A percentile compares a stretch with the other conserved stretches of the same genome.
Conservation (phyloP, 2,329 filamentous ascomycete species). For the Aspergillus sp. region DNA sequence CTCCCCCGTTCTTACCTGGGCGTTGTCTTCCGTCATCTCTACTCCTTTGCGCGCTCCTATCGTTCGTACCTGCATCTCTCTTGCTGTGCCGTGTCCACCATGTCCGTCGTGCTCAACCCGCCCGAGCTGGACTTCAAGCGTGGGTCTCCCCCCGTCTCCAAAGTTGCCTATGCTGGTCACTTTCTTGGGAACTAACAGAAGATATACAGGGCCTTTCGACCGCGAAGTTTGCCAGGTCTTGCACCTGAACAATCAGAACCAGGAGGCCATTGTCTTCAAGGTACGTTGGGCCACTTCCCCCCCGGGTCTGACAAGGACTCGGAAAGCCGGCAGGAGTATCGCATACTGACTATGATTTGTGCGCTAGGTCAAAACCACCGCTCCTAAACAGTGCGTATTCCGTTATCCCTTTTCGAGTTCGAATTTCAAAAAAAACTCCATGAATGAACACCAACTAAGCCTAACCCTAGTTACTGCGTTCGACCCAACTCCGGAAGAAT, state of each 20-base stretch:
- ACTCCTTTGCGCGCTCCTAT: neutral
- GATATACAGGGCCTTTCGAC: constrained; percentile 54
- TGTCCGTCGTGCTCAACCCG: constrained; percentile 94
- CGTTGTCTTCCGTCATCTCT: constrained; percentile 1
- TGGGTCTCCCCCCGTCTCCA: constrained; percentile 37
- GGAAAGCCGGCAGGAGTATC: constrained; percentile 6
- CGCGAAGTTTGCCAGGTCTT: constrained; percentile 60
- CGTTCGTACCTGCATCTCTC: constrained; percentile 8
- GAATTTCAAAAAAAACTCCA: no score
- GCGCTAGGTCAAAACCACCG: constrained; percentile 90
- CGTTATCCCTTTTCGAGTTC: neutral
- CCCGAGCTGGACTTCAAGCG: constrained; percentile 89
- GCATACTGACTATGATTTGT: constrained; percentile 19
- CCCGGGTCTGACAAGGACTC: neutral
- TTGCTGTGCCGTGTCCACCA: constrained; percentile 42
- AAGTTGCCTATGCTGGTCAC: constrained; percentile 2
- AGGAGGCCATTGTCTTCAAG: constrained; percentile 61
- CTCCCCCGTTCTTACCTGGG: constrained; percentile 7
- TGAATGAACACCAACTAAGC: no score
- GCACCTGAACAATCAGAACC: constrained; percentile 54
- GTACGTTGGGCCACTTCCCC: constrained; percentile 31
- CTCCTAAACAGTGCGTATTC: constrained; percentile 84
- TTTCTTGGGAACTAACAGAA: constrained; percentile 14
- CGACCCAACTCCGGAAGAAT: constrained; percentile 95
- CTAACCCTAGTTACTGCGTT: constrained; percentile 76